Conservation (phyloP, 176 grass and related monocot species). For the Phyllostachys edulis region DNA sequence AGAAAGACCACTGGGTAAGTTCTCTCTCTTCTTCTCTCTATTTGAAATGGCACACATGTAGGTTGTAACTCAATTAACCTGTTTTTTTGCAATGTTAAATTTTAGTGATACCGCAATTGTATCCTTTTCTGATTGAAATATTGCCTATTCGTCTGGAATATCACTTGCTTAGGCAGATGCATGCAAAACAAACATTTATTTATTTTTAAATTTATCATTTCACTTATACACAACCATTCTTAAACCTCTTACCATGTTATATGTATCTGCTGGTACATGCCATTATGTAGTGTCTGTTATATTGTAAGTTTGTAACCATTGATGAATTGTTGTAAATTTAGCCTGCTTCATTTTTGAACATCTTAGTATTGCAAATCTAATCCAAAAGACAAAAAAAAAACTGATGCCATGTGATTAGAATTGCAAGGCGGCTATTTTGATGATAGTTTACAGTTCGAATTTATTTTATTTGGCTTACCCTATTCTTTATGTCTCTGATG, state of each 20-base stretch:
- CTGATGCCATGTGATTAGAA: background rate
- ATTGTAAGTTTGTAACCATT: background rate
- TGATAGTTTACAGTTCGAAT: background rate
- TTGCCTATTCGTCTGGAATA: background rate
- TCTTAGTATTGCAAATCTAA: background rate
- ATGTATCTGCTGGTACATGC: background rate
- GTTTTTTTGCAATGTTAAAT: background rate
- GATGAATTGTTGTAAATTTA: conserved; percentile 13
- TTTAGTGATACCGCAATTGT: background rate
- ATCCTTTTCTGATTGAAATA: background rate
- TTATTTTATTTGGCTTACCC: conserved; percentile 1
- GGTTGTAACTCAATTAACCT: background rate
- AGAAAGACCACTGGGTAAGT: conserved; percentile 97
- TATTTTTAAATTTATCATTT: background rate
- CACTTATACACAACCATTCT: background rate
- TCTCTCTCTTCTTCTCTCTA: background rate
- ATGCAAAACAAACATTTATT: background rate
- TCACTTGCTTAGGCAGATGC: conserved; percentile 6
- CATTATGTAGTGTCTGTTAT: background rate
- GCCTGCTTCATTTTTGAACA: background rate
- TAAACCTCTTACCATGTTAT: background rate
- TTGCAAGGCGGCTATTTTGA: background rate
- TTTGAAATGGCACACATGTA: background rate
- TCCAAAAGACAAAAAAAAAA: background rate
- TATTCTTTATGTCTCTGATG: background rate